Conservation (phyloP, 2,329 filamentous ascomycete genomes). For the Sporothrix humicola region DNA sequence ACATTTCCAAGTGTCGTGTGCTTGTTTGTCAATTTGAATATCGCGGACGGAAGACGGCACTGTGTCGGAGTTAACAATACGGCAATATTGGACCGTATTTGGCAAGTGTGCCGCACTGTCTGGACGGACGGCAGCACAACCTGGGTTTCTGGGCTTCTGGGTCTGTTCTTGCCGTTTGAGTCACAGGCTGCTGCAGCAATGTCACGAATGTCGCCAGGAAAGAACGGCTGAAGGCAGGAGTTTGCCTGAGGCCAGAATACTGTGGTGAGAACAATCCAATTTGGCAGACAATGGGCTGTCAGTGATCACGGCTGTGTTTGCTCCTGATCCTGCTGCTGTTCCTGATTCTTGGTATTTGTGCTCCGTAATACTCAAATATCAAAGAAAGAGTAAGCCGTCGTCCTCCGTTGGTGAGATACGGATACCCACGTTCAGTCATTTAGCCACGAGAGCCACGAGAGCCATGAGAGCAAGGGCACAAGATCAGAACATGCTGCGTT, state of each 20-base stretch:
- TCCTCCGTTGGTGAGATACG: background rate
- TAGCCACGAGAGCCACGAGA: background rate
- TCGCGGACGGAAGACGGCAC: background rate
- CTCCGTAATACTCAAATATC: too few relatives aligned
- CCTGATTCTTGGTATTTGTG: background rate
- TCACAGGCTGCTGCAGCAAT: background rate
- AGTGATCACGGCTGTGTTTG: background rate
- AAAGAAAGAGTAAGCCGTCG: background rate
- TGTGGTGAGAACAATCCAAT: too few relatives aligned
- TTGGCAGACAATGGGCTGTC: background rate
- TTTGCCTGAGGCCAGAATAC: background rate
- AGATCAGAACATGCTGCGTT: background rate
- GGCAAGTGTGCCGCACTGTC: background rate
- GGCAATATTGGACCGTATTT: background rate
- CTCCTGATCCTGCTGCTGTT: background rate
- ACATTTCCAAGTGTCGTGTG: background rate
- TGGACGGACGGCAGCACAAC: slow-evolving; percentile 5
- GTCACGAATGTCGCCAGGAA: background rate
- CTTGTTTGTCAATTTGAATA: background rate
- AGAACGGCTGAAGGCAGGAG: slow-evolving; percentile 17
- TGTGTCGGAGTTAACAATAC: background rate
- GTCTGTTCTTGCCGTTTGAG: slow-evolving; percentile 19
- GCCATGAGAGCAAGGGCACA: background rate
- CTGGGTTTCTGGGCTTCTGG: slow-evolving; percentile 6
- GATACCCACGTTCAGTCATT: background rate